phyloP scores from a whole-genome alignment of 2,329 filamentous ascomycete species.

The Didymella lethalis region DNA sequence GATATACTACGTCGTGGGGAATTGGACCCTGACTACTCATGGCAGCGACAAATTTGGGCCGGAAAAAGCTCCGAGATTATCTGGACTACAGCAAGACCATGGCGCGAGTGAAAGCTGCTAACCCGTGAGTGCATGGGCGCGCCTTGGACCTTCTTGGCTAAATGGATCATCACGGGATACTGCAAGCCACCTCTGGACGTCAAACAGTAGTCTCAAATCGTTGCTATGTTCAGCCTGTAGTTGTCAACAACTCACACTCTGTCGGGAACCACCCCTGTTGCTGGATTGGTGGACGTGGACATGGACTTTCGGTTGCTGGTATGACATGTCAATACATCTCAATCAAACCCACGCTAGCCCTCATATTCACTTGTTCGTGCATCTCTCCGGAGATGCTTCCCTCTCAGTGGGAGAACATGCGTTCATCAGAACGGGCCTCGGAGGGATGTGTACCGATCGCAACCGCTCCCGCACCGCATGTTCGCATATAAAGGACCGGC shows the following conservation, averaged over 20 bases:
- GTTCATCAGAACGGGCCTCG: background rate
- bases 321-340: background rate
- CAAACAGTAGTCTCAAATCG: constrained; percentile 9
- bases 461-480: background rate
- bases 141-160: background rate
- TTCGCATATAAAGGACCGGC: constrained; percentile 11
- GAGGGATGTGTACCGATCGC: background rate
- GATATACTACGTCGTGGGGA: background rate
- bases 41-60: background rate
- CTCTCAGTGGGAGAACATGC: background rate
- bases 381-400: background rate
- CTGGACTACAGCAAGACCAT: background rate
- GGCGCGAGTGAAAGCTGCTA: background rate
- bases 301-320: background rate
- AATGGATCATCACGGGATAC: background rate
- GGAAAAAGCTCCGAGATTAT: constrained; percentile 3
- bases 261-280: background rate
- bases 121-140: background rate
- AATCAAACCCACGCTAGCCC: background rate
- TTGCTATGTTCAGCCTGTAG: background rate
- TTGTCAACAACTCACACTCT: background rate
- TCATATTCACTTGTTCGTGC: background rate
- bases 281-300: background rate
- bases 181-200: constrained; percentile 10
- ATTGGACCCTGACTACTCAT: background rate